Conservation (phyloP, 257 asterid genomes). For the Nyctanthes arbortristis region DNA sequence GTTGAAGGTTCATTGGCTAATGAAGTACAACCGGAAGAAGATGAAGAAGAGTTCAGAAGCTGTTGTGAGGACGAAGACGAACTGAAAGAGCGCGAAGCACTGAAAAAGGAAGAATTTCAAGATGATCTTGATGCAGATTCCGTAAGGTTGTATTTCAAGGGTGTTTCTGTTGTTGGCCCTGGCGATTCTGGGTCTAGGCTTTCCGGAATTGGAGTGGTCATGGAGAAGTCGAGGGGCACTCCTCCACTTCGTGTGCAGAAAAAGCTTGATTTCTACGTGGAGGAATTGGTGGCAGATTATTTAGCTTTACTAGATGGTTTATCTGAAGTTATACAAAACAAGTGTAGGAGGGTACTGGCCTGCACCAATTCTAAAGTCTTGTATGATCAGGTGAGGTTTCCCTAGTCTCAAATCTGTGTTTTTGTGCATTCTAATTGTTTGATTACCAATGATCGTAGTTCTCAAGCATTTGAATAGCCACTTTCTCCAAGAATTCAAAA, state of each 20-base stretch:
- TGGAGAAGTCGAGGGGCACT: constrained; percentile 42
- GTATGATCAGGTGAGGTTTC: constrained; percentile 65
- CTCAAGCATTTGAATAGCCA: no score
- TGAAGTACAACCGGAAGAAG: no score
- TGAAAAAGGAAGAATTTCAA: constrained; percentile 19
- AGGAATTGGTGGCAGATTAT: no score
- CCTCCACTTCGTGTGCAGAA: constrained; percentile 73
- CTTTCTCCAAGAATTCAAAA: no score
- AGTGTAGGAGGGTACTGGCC: constrained; percentile 52
- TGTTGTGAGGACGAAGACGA: constrained; percentile 78
- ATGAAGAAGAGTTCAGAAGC: constrained; percentile 89
- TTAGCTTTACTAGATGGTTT: constrained; percentile 88
- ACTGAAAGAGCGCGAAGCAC: constrained; percentile 39
- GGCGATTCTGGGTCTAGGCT: constrained; percentile 62
- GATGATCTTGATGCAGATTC: constrained; percentile 46
- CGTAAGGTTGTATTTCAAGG: constrained; percentile 68
- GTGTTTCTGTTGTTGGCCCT: constrained; percentile 63
- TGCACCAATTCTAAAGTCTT: constrained; percentile 66
- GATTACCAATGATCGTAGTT: no score
- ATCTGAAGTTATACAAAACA: constrained; percentile 56
- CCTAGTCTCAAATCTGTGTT: constrained; percentile 6
- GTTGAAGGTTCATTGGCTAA: constrained; percentile 22
- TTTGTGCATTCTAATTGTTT: constrained; percentile 11
- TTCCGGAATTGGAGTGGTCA: no score
- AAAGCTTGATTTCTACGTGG: constrained; percentile 80